Base-by-base conservation (phyloP, 2,329 filamentous ascomycete species). In the Catunica adiposa region DNA sequence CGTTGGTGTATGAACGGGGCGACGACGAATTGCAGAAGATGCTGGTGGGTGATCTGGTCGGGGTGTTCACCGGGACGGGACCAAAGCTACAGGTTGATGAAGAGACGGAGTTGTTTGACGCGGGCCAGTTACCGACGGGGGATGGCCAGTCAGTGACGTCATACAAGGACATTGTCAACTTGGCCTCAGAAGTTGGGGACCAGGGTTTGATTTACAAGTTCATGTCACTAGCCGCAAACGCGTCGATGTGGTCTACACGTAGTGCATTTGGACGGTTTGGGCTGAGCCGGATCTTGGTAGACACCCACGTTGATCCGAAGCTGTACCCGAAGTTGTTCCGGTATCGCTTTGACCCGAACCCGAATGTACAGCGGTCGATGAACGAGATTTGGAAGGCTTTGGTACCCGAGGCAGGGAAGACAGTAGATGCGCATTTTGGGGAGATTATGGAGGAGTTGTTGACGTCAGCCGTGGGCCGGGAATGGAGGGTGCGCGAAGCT, bases 161-260 rank as follows among this genome's bases (percentile, higher is more conserved):
- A 0, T 98, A 98, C 71, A 95, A 94, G 66, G 92, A 98, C 64
- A 97, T 98, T 61, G 86, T 98, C 67, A 92, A 89, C 62, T 73
- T 98, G 51, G 92, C 92, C n/a, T 87, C 90, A 46, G 92, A 98
- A 69, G 89, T 96, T 34, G 92, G 92, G 9, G 90, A 98, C 63
- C 90, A 92, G 58, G 89, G 86, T 62, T 73, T 98, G n/a, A 86
- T 97, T 1, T 98, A 98, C 71, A 88, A 89, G 59, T 97, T 98
- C 70, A 98, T 98, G 92, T 90, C 89, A 0, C 76, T 98, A 61
- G 92, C 92, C 2, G 88, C 89, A 1, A 95, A 96, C 64, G 94
- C 94, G 51, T 89, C 89, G 0, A 94, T 94, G 15, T 98, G 92
- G 92, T 90, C 89, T 1, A 94, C 89, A n/a, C 80, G 92, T 53